Conservation (phyloP, 495 filamentous ascomycete species). For the Aspergillus nanangensis region DNA sequence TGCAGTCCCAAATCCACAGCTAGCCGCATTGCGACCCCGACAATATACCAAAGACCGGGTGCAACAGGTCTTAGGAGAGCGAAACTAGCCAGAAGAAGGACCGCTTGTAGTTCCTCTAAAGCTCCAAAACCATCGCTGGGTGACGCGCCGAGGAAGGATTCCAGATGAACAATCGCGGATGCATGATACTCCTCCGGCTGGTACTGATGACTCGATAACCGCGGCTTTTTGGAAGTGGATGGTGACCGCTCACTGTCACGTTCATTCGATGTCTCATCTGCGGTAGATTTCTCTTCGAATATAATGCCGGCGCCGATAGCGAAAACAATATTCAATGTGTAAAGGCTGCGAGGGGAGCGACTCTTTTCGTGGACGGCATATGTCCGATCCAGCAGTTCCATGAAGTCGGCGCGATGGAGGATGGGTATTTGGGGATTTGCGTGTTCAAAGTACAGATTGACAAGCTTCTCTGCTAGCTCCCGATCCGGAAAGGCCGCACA, state of each 20-base stretch:
- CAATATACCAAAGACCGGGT: constrained; percentile 94
- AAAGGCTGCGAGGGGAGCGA: constrained; percentile 77
- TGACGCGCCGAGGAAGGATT: constrained; percentile 71
- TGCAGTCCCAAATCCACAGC: constrained; percentile 91
- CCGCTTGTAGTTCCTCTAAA: constrained; percentile 87
- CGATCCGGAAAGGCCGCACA: constrained; percentile 80
- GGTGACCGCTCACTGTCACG: constrained; percentile 27
- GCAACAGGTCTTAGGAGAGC: constrained; percentile 86
- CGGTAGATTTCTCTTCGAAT: constrained; percentile 56
- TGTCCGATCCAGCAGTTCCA: constrained; percentile 73
- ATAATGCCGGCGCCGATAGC: constrained; percentile 94
- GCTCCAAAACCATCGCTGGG: constrained; percentile 65
- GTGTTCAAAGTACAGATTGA: constrained; percentile 87
- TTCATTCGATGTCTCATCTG: constrained; percentile 29
- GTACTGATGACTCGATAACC: constrained; percentile 59
- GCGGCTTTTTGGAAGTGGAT: constrained; percentile 46
- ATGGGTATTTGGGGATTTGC: constrained; percentile 95
- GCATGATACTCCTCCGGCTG: constrained; percentile 96
- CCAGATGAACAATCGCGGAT: constrained; percentile 84
- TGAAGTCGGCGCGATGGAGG: constrained; percentile 82
- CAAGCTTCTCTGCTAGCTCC: constrained; percentile 64
- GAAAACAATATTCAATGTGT: constrained; percentile 96
- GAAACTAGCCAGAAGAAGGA: constrained; percentile 85
- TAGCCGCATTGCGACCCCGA: constrained; percentile 84
- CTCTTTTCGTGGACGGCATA: constrained; percentile 65